phyloP scores from a whole-genome alignment of 441 rosid genomes.

The Populus hybrid region DNA sequence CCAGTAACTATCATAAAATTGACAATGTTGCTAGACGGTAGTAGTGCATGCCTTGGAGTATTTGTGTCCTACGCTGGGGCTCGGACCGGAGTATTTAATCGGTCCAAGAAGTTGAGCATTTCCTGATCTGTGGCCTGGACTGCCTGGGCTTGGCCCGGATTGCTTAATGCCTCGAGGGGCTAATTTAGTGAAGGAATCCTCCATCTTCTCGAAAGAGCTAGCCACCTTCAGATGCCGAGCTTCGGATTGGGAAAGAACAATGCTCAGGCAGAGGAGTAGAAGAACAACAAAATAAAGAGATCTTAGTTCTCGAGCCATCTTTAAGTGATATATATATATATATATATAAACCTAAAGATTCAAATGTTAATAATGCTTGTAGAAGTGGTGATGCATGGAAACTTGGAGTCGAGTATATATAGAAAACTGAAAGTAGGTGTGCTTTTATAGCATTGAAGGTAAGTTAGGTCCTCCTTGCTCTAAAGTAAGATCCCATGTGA shows the following conservation, averaged over 20 bases:
- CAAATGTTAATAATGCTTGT: background rate
- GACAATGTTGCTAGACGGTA: too few relatives aligned
- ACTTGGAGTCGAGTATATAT: background rate
- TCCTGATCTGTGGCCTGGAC: conserved; percentile 36
- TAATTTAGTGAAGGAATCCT: background rate
- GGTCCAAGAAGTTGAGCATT: background rate
- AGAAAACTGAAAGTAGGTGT: background rate
- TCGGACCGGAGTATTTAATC: too few relatives aligned
- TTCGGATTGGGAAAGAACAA: conserved; percentile 8
- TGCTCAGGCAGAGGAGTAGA: conserved; percentile 14
- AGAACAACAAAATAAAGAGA: background rate
- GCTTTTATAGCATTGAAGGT: background rate
- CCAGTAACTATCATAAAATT: too few relatives aligned
- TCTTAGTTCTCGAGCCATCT: conserved; percentile 18
- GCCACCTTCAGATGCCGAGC: conserved; percentile 5
- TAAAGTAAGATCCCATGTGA: background rate
- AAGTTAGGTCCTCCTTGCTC: background rate
- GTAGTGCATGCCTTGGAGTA: too few relatives aligned
- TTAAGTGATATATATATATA: too few relatives aligned
- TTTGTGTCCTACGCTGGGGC: too few relatives aligned
- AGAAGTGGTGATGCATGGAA: background rate
- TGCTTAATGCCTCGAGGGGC: conserved; percentile 6
- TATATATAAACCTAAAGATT: background rate
- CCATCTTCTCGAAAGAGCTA: background rate
- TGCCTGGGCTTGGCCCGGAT: conserved; percentile 38